Evolutionary conservation across 352 stramenopile species (phyloP), one percentile per base, ranked within the genome.

Genomic region (Pythium monospermum): DNA sequence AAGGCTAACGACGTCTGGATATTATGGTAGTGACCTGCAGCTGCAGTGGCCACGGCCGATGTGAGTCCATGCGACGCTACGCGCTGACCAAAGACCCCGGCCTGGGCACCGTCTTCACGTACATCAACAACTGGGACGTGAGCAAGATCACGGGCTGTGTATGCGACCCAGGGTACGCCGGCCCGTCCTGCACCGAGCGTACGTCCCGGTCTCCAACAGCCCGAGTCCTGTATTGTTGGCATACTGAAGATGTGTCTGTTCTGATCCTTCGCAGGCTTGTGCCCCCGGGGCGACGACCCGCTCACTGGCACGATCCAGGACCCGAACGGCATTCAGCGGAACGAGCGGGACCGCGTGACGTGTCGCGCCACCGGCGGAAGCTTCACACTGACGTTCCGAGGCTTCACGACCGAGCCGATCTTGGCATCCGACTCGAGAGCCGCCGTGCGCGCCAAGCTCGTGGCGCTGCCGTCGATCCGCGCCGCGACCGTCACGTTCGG

Each of bases 331-430:
- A 76, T 91, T 37, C 79, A 91, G 53, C 68, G 63, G 26, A 88
- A 91, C 40, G 76, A 91, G 52, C 75, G 71, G 16, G 76, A 91
- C 49, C 64, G 75, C 4, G 48, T 91, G 21, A 76, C 53, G 42
- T 91, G 80, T 64, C 82, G 80, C 6, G 77, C 79, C 26, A 94
- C 89, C 19, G 78, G 72, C 3, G 85, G 85, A 3, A 83, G 62
- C 35, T 96, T 97, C 59, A 90, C 81, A 18, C 70, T 97, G 16
- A 86, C 75, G 2, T 96, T 92, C 54, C 68, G 73, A 3, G 81
- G 84, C 15, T 77, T 86, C 25, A 82, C 78, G 26, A 92, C 87
- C 4, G 69, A 76, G 8, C 64, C 76, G 1, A 91, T 97, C 44
- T 47, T 71, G 16, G 49, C 66, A n/a, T 64, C 57, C 23, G 82